Evolutionary conservation across 495 filamentous ascomycete genomes (phyloP).

Genomic region (Aspergillus avenaceus): DNA sequence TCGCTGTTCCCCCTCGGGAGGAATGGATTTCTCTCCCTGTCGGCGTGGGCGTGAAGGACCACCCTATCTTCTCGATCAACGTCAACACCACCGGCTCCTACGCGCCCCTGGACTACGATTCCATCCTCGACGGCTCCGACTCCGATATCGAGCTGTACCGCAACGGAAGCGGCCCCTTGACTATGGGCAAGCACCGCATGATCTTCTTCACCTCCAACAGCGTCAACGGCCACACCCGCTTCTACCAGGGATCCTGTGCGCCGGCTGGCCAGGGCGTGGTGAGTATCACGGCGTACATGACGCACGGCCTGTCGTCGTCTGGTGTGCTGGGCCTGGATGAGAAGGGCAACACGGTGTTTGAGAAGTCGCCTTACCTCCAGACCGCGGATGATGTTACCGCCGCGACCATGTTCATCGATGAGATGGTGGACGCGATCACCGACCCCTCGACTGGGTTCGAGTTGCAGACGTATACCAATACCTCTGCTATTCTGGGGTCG

Average conservation of each 20-base stretch:
- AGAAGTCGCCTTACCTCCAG: slow-evolving; percentile 35
- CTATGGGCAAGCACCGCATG: slow-evolving; percentile 63
- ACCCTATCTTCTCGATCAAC: slow-evolving; percentile 67
- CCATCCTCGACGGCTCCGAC: slow-evolving; percentile 50
- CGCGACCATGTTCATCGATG: slow-evolving; percentile 36
- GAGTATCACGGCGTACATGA: slow-evolving; percentile 36
- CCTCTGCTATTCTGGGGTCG: slow-evolving; percentile 42
- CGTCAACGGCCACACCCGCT: slow-evolving; percentile 22
- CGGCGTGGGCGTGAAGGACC: slow-evolving; percentile 69
- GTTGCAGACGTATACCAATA: slow-evolving; percentile 50
- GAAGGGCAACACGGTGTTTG: slow-evolving; percentile 55
- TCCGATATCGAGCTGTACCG: slow-evolving; percentile 45
- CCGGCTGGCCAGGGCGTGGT: slow-evolving; percentile 20
- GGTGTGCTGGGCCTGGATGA: slow-evolving; percentile 59
- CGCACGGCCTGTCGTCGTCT: slow-evolving; percentile 40
- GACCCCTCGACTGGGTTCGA: slow-evolving; percentile 49
- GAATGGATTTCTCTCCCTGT: slow-evolving; percentile 73
- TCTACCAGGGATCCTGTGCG: slow-evolving; percentile 31
- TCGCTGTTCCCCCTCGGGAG: slow-evolving; percentile 49
- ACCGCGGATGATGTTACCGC: slow-evolving; percentile 20
- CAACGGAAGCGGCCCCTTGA: slow-evolving; percentile 56
- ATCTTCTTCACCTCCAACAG: slow-evolving; percentile 26
- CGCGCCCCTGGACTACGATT: slow-evolving; percentile 61
- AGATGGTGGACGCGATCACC: slow-evolving; percentile 48
- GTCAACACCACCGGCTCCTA: slow-evolving; percentile 57